Percentiles rank a stretch among this genome's conserved stretches.
Conservation (phyloP, 345 rosid species). For the Hibiscus mutabilis region DNA sequence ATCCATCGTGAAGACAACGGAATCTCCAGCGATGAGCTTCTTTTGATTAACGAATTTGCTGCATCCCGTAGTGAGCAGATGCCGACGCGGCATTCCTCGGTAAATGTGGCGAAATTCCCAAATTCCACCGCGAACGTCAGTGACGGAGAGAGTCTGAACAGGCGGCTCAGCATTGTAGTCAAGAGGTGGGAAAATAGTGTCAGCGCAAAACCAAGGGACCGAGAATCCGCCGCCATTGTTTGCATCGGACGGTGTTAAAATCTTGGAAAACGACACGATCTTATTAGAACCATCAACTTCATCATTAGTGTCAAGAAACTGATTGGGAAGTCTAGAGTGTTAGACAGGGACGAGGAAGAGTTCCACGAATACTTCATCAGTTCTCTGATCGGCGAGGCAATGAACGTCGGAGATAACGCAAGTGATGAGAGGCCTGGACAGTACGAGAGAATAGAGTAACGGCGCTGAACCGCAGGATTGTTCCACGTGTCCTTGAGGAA, state of each 20-base stretch:
- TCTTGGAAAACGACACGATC: constrained; percentile 57
- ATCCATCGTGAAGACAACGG: constrained; percentile 75
- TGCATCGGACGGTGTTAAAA: constrained; percentile 81
- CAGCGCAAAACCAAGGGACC: constrained; percentile 88
- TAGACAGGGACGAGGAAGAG: constrained; percentile 29
- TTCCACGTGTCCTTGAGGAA: constrained; percentile 79
- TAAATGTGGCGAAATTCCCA: constrained; percentile 89
- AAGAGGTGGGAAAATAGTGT: constrained; percentile 68
- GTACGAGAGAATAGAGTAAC: constrained; percentile 19
- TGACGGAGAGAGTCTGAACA: constrained; percentile 56
- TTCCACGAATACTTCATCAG: constrained; percentile 67
- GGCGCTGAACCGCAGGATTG: constrained; percentile 35
- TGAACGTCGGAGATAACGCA: constrained; percentile 48
- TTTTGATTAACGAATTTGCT: constrained; percentile 81
- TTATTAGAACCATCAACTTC: constrained; percentile 25
- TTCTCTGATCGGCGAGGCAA: constrained; percentile 55
- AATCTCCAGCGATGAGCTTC: constrained; percentile 85
- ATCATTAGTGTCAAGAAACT: neutral
- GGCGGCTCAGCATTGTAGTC: constrained; percentile 71
- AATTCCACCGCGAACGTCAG: constrained; percentile 56
- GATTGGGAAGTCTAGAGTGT: constrained; percentile 12
- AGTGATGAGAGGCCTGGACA: constrained; percentile 25
- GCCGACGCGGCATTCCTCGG: constrained; percentile 84
- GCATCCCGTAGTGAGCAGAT: constrained; percentile 89
- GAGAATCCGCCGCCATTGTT: constrained; percentile 96